These are phyloP conservation scores for Amaranthus tricolor DNA, from an alignment of 179 eudicot genomes.

Conservation along the genomic window DNA sequence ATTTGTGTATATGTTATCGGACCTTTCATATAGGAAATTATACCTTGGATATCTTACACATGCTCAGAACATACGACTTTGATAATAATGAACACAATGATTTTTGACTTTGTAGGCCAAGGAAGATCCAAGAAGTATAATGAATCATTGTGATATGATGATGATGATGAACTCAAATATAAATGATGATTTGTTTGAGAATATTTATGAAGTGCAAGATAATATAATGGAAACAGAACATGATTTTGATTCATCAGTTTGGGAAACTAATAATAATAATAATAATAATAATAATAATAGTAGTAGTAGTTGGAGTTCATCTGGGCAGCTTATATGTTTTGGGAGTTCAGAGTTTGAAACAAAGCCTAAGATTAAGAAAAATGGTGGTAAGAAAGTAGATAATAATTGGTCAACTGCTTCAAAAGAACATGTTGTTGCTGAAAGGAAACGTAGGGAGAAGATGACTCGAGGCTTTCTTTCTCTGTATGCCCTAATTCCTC, in stretches of 20 bases:
- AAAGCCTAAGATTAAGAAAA: not conserved
- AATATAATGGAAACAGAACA: too few relatives aligned
- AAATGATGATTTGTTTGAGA: conserved; percentile 1
- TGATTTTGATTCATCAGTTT: not conserved
- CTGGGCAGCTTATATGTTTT: conserved; percentile 19
- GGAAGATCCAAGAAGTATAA: conserved; percentile 16
- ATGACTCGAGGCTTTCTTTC: conserved; percentile 26
- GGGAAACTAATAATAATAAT: not conserved
- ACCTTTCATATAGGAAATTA: too few relatives aligned
- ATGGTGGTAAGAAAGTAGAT: not conserved
- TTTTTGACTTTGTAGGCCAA: conserved; percentile 14
- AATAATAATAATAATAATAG: not conserved
- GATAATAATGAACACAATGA: not conserved
- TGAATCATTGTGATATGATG: conserved; percentile 20
- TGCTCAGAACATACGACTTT: too few relatives aligned
- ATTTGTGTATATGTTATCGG: too few relatives aligned
- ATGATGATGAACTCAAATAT: conserved; percentile 9
- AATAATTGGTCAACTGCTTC: conserved; percentile 5
- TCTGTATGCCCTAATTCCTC: conserved; percentile 35
- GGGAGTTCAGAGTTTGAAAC: conserved; percentile 1
- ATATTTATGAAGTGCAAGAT: not conserved
- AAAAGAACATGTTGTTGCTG: conserved; percentile 31
- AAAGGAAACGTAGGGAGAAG: conserved; percentile 33
- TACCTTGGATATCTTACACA: too few relatives aligned
- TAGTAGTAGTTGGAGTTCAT: conserved; percentile 13